Evolutionary conservation across 2,329 filamentous ascomycete genomes (phyloP), one percentile per base, ranked within the genome.

Genomic region (Fusarium brevicatenulatum): DNA sequence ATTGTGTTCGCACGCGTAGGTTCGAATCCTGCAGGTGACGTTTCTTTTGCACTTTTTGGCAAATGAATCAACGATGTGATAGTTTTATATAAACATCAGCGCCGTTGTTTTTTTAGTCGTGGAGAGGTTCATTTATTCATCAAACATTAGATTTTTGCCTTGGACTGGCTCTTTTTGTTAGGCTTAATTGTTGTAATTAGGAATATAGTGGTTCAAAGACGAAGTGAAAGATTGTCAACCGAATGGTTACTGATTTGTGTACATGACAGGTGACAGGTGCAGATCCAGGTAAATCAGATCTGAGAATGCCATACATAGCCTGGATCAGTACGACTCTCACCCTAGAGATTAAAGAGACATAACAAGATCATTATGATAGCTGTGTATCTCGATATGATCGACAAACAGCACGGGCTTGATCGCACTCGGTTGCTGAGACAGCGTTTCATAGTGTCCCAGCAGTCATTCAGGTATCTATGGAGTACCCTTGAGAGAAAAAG

Each of bases 1-100:
- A 69, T 69, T 69, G 66, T 69, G 46, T 69, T 69, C 66, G 66
- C 46, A 69, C 66, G 66, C 66, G 66, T 69, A 69, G 66, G 66
- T 69, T 69, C 66, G 66, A 69, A 69, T 69, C 66, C 66, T 69
- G 66, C 66, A 53, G 66, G 54, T 69, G 66, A 57, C 66, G 66
- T 21, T 57, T 15, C 4, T 49, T 69, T 69, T 69, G 50, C 19
- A n/a, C 1, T 8, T 9, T 28, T n/a, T 34, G 3, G 1, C 4
- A 9, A 10, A 9, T 4, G 3, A 34, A 13, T n/a, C 4, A 5
- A 16, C 16, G 3, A 32, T 9, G 10, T 6, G 19, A 19, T 30
- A 36, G 15, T 3, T 37, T 2, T 16, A 21, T 1, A 21, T n/a
- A 28, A 2, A 18, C 10, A 21, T 10, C 18, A 1, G 13, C 21